Conservation (phyloP, 306 rosid species). For the Citrullus mucosospermus region DNA sequence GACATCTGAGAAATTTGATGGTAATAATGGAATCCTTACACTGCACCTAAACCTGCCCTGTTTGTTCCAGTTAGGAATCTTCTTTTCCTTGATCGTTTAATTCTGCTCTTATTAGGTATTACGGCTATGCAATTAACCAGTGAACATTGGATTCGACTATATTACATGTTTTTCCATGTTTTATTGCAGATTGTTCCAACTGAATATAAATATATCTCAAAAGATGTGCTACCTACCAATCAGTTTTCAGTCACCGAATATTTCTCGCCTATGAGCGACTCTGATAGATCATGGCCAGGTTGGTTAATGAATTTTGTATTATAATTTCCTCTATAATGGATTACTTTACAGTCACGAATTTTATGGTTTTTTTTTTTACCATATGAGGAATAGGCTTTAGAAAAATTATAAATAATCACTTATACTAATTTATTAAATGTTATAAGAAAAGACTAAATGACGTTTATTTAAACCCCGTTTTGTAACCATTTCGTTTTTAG, state of each 20-base stretch:
- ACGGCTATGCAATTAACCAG: background rate
- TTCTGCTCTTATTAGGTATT: background rate
- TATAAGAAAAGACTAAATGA: background rate
- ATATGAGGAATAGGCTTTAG: background rate
- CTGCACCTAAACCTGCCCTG: background rate
- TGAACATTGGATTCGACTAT: background rate
- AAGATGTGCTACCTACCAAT: constrained; percentile 85
- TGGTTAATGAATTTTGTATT: constrained; percentile 4
- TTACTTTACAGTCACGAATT: background rate
- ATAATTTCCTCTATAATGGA: background rate
- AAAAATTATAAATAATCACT: background rate
- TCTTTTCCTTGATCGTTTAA: background rate
- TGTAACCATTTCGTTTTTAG: too few species aligned
- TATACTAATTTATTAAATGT: background rate
- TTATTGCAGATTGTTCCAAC: constrained; percentile 87
- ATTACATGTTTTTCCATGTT: background rate
- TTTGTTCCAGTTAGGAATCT: background rate
- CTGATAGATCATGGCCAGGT: constrained; percentile 95
- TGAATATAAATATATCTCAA: constrained; percentile 73
- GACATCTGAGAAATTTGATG: background rate
- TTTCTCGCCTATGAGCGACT: constrained; percentile 65
- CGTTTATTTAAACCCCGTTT: background rate
- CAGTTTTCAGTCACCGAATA: constrained; percentile 97
- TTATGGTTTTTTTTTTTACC: background rate
- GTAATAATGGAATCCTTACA: background rate